These are phyloP conservation scores for Sporothrix dimorphospora DNA, from an alignment of 2,329 filamentous ascomycete genomes.

Conservation along the genomic window DNA sequence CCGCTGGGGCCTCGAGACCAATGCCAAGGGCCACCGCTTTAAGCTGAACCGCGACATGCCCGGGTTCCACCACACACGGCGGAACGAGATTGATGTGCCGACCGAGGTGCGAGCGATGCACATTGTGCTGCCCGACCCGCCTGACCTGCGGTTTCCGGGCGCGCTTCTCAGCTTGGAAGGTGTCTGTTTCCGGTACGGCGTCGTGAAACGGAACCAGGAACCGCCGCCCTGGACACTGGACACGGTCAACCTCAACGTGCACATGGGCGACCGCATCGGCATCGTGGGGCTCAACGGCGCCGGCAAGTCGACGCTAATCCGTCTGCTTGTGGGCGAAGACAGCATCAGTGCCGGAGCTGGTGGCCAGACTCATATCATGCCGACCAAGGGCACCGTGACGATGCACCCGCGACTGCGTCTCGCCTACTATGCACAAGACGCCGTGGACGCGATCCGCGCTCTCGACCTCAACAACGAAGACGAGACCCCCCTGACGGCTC, in stretches of 20 bases:
- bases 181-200: slow-evolving; percentile 65
- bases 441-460: slow-evolving; percentile 68
- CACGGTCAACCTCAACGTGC: slow-evolving; percentile 68
- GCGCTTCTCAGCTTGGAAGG: slow-evolving; percentile 73
- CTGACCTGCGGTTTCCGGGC: slow-evolving; percentile 74
- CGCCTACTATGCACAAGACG: slow-evolving; percentile 76
- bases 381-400: slow-evolving; percentile 49
- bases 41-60: slow-evolving; percentile 75
- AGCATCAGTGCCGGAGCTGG: slow-evolving; percentile 56
- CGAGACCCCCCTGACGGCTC: slow-evolving; percentile 60
- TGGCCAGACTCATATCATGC: not conserved
- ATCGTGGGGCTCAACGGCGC: slow-evolving; percentile 79
- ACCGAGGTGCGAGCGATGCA: slow-evolving; percentile 62
- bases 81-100: slow-evolving; percentile 73
- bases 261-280: slow-evolving; percentile 73
- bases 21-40: slow-evolving; percentile 71
- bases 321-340: slow-evolving; percentile 65
- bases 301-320: slow-evolving; percentile 79
- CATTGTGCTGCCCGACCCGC: slow-evolving; percentile 63
- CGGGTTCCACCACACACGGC: slow-evolving; percentile 61
- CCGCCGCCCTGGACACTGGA: slow-evolving; percentile 50
- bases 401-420: slow-evolving; percentile 70
- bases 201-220: slow-evolving; percentile 37
- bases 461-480: slow-evolving; percentile 49
- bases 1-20: slow-evolving; percentile 75